Base-by-base conservation (phyloP, 2,329 filamentous ascomycete species). In the Cercospora zeina region DNA sequence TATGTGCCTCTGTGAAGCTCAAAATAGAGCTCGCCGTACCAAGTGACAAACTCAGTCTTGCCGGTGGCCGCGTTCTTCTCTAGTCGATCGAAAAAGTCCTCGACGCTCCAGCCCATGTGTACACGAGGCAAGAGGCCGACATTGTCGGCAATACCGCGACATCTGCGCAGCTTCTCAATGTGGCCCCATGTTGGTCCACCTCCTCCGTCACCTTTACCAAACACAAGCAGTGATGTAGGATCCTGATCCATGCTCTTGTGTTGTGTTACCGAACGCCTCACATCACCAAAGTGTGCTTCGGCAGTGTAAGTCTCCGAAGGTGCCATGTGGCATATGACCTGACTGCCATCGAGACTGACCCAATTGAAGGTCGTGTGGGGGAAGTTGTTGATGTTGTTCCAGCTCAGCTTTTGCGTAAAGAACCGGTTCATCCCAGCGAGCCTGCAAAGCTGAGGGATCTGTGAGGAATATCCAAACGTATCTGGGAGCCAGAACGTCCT, bases 381-480 rank as follows among this genome's bases (percentile, higher is more conserved):
- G 79, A 97, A 99, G 73, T 90, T 96, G 79, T 97, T 97, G 83
- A 97, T 97, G 75, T 97, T 97, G 81, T 97, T 97, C 95, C 95
- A 99, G 81, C 93, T 97, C 63, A 99, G 82, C 80, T 99, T 99
- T 77, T 99, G 95, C 0, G 95, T 99, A 72, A 99, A 89, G 81
- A 99, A 99, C 34, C 93, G 87, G 62, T 86, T 90, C 95, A 99
- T 97, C 19, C 92, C 93, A n/a, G 95, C 90, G 30, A 97, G 81
- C 3, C 93, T 89, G 74, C 92, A 97, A 45, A 99, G 81, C 73
- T 99, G 95, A 11, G 95, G 95, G 45, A 99, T 84, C 77, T 99
- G 95, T 54, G 89, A 89, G 0, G 93, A 97, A 78, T 99, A 99
- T 13, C 95, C 95, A 78, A 99, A 99, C 0, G 95, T 99, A 76